phyloP scores from a whole-genome alignment of 495 filamentous ascomycete genomes.

The Tuber umbilicatum region DNA sequence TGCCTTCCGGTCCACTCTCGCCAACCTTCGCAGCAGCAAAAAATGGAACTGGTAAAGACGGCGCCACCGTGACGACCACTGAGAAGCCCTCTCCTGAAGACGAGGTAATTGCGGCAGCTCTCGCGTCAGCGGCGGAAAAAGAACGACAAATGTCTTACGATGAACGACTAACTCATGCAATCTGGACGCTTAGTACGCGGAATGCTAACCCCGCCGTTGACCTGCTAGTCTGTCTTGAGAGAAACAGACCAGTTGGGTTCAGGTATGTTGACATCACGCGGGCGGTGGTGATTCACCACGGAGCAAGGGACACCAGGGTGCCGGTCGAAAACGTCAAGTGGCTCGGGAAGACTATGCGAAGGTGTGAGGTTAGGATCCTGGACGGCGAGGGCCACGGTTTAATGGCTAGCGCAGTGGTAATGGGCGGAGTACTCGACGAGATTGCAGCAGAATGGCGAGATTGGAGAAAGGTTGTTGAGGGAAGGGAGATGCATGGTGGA shows the following conservation, averaged over 20 bases:
- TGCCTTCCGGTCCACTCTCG: conserved; percentile 34
- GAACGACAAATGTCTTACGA: conserved; percentile 79
- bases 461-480: conserved; percentile 63
- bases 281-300: conserved; percentile 87
- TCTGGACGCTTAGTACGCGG: conserved; percentile 89
- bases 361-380: conserved; percentile 83
- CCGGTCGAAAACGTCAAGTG: conserved; percentile 92
- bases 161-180: conserved; percentile 74
- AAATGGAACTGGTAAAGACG: conserved; percentile 4
- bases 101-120: conserved; percentile 48
- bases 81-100: conserved; percentile 41
- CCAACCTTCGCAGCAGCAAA: conserved; percentile 38
- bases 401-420: conserved; percentile 89
- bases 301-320: conserved; percentile 81
- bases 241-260: conserved; percentile 87
- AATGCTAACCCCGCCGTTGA: conserved; percentile 93
- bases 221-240: conserved; percentile 84
- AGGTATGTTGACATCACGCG: conserved; percentile 92
- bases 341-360: conserved; percentile 87
- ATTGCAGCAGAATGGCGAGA: conserved; percentile 94
- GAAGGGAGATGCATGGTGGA: conserved; percentile 40
- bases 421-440: conserved; percentile 88
- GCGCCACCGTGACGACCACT: conserved; percentile 18
- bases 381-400: conserved; percentile 92
- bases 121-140: conserved; percentile 50